Evolutionary conservation across 2,329 filamentous ascomycete genomes (phyloP).

Genomic region (Aspergillus niger): DNA sequence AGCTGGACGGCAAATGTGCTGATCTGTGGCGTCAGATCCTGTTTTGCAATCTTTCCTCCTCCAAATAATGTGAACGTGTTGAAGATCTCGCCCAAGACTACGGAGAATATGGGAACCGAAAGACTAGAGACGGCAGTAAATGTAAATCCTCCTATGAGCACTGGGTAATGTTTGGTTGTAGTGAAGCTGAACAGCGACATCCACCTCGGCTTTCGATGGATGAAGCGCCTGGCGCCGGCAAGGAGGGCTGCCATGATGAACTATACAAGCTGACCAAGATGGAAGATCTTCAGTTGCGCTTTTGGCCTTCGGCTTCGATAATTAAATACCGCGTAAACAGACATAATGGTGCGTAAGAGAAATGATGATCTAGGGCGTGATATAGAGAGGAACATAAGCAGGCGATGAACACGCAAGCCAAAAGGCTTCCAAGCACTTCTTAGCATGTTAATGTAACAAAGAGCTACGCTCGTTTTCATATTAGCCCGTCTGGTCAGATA

Average conservation of each 20-base stretch:
- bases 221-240: not conserved
- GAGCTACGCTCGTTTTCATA: not conserved
- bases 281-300: conserved; percentile 4
- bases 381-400: not conserved
- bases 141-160: conserved; percentile 58
- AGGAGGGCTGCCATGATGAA: conserved; percentile 4
- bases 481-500: not conserved
- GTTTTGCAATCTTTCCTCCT: conserved; percentile 51
- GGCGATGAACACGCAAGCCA: not conserved
- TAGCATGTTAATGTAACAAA: not conserved
- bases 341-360: not conserved
- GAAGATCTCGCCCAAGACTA: conserved; percentile 76
- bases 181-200: conserved; percentile 72
- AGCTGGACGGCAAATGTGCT: conserved; percentile 65
- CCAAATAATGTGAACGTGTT: conserved; percentile 69
- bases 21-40: conserved; percentile 58
- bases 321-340: not conserved
- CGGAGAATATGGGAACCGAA: conserved; percentile 65
- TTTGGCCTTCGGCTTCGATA: conserved; percentile 19
- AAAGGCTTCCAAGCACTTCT: not conserved
- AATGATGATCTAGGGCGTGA: not conserved
- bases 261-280: not conserved
- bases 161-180: conserved; percentile 58
- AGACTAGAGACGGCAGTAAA: conserved; percentile 63
- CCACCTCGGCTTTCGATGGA: conserved; percentile 41